These are phyloP conservation scores for Claviceps sp. DNA, from an alignment of 2,329 filamentous ascomycete genomes.

Conservation along the genomic window DNA sequence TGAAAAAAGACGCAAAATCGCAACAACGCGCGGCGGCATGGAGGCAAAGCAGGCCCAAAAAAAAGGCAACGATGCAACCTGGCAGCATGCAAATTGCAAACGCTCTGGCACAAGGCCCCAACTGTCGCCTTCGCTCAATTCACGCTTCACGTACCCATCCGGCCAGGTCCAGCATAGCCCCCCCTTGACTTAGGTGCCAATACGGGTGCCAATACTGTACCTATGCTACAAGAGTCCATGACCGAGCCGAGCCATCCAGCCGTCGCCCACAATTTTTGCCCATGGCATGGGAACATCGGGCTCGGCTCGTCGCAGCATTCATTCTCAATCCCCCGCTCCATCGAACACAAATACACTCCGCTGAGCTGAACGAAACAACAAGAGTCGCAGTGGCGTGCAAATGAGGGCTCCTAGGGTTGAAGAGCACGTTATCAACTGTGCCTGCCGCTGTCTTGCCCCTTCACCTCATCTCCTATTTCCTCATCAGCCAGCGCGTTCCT, in stretches of 20 bases:
- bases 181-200: background rate
- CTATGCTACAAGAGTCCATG: background rate
- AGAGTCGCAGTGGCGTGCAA: background rate
- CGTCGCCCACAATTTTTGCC: background rate
- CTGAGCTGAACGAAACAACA: background rate
- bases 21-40: too few relatives aligned
- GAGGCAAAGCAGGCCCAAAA: too few relatives aligned
- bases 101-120: background rate
- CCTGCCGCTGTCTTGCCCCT: background rate
- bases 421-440: too few relatives aligned
- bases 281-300: background rate
- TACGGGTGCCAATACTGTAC: background rate
- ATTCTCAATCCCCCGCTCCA: background rate
- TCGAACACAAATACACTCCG: background rate
- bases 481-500: background rate
- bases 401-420: too few relatives aligned
- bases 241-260: background rate
- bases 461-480: background rate
- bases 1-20: too few relatives aligned
- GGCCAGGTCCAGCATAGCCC: slow-evolving; percentile 1
- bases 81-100: too few relatives aligned
- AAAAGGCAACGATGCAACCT: too few relatives aligned
- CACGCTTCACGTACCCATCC: background rate
- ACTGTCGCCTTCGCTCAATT: background rate
- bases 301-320: background rate